Base-by-base conservation (phyloP, 176 grass and related monocot genomes). In the Oryza longistaminata region DNA sequence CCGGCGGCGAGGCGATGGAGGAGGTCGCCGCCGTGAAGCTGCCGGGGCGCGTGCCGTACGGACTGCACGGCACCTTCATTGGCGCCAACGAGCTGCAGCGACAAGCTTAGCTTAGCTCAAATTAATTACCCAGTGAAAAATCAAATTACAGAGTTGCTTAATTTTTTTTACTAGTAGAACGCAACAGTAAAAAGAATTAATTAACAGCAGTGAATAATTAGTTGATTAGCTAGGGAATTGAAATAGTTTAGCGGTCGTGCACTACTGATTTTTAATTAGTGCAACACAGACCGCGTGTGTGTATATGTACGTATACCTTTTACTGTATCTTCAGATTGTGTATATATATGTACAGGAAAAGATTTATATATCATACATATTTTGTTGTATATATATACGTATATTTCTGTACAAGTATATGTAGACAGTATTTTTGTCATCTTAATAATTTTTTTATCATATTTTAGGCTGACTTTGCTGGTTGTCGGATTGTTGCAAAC, bases 41-140 rank as follows among this genome's bases (percentile, higher is more conserved):
- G 75, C 95, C 95, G 3, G 87, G 90, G 4, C 88, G 95, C 16
- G 95, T 97, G 12, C 95, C 95, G 7, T 97, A 97, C 76, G 95
- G 95, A 6, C 66, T 97, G 31, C 95, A 97, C 81, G 95, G 95
- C 74, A 97, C 93, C 0, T 95, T 97, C 86, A 76, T 97, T 26
- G 24, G 26, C 82, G 80, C 79, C 33, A 37, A 79, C 29, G 91
- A 93, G 31, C 82, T 97, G 45, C 82, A 82, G 13, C 61, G 73
- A 52, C 92, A 97, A 74, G 90, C 86, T 66, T 93, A 88, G 78
- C 58, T 64, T 60, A 37, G 68, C 76, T 43, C 42, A 11, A 37
- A 37, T 37, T 37, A 37, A 55, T 52, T 89, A 64, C 46, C 69
- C 16, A 62, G 64, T 68, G 26, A 66, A 26, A 26, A 14, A 50